Evolutionary conservation across 177 flowering plant genomes (phyloP).

Genomic region (Telopea speciosissima): DNA sequence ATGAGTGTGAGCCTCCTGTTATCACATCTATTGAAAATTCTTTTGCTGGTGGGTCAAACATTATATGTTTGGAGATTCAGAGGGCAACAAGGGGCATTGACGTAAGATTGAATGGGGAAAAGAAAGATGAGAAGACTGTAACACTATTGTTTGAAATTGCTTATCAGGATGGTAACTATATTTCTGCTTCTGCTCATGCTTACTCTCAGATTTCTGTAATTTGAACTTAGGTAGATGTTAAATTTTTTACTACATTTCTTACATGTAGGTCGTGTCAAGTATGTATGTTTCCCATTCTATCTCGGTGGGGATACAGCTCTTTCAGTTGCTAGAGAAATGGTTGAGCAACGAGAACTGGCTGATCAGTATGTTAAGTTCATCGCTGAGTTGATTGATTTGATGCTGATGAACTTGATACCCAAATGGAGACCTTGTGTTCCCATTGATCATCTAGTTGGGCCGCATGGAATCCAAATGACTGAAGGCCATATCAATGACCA

Average conservation of each 20-base stretch:
- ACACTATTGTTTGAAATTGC: conserved; percentile 45
- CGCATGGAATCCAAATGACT: conserved; percentile 11
- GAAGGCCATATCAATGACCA: conserved; percentile 9
- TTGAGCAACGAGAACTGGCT: conserved; percentile 46
- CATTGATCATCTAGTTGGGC: conserved; percentile 22
- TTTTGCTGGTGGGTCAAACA: conserved; percentile 17
- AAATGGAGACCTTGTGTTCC: conserved; percentile 48
- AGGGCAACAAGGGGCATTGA: conserved; percentile 30
- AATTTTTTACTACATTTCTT: not conserved
- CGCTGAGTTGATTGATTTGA: conserved; percentile 50
- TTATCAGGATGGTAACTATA: conserved; percentile 29
- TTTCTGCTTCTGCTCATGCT: not conserved
- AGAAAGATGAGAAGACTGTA: conserved; percentile 36
- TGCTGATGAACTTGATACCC: conserved; percentile 36
- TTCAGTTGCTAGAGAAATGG: conserved; percentile 58
- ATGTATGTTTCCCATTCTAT: conserved; percentile 46
- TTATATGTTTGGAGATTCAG: conserved; percentile 32
- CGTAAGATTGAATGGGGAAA: conserved; percentile 45
- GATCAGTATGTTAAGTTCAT: conserved; percentile 48
- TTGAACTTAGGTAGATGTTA: not conserved
- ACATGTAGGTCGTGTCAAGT: conserved; percentile 42
- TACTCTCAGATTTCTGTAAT: not conserved
- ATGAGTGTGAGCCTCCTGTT: conserved; percentile 21
- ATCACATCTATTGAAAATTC: conserved; percentile 20
- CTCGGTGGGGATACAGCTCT: conserved; percentile 51